Base-by-base conservation (phyloP, 371 early-diverging fungal genomes). In the Racocetra persica region DNA sequence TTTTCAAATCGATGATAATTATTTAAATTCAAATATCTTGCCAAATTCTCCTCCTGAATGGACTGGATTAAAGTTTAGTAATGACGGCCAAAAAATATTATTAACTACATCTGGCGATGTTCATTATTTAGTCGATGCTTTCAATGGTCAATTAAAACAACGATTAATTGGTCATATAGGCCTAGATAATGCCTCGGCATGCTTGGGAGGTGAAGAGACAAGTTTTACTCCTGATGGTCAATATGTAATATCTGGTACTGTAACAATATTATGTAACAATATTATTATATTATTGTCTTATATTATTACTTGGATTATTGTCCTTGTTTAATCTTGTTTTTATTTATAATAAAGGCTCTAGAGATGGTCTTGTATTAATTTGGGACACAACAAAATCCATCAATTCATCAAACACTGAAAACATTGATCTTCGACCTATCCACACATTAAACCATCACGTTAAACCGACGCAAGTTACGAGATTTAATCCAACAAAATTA, bases 211-310 rank as follows among this genome's bases (percentile, higher is more conserved):
- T 16, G 86, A 90, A 65, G 89, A 93, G 55, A 90, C 90, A 0
- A 84, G 88, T 10, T 90, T 95, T 72, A 91, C 96, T 4, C 96
- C 96, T 0, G 95, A 97, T 83, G 94, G 92, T 65, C 85, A 88
- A 74, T 93, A 84, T 80, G 93, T 94, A 2, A 71, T 93, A 51
- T 88, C 91, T 54, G 96, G 93, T 88, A 83, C 18, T 16, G 6
- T 36, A 57, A 26, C 13, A n/a, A n/a, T n/a, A n/a, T n/a, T n/a
- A n/a, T n/a, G n/a, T n/a, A n/a, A n/a, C n/a, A n/a, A n/a, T 18
- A 10, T n/a, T 72, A 10, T 26, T 51, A 5, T n/a, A 26, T 67
- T n/a, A 38, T n/a, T 67, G n/a, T 7, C 11, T 49, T 69, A 4
- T 38, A 41, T 49, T 13, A 69, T 8, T 49, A 14, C 18, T 8